Evolutionary conservation across 1,139 yeast genomes (phyloP), one percentile per base, ranked within the genome.

Genomic region (Keqinozyma sinolaborantium): DNA sequence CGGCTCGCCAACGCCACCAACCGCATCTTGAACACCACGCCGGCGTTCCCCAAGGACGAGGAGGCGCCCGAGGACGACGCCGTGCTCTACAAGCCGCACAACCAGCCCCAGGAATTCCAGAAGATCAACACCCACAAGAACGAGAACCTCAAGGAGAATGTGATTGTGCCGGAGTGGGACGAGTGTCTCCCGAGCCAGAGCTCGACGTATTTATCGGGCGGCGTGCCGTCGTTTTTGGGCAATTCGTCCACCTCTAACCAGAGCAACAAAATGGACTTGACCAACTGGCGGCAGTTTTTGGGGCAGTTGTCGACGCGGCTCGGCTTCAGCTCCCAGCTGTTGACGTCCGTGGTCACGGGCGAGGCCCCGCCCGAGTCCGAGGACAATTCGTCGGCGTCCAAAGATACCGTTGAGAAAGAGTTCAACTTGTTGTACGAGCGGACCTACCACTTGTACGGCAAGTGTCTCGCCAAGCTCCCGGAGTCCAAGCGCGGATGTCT

Each of bases 101-200:
- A 62, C 34, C 59, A 64, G 31, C 52, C 73, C 3, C 50, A 57
- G 14, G 70, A 68, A 37, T 68, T 69, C 48, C 58, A 53, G 34
- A 59, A 66, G 41, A 67, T 69, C 36, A 66, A 69, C 41, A 68
- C 73, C 7, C 74, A 66, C 41, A 66, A 64, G 39, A 68, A 68
- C 42, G 73, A 68, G 40, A 64, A 68, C 45, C 47, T 68, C 30
- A 46, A 45, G 26, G 72, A 65, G 32, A 69, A 68, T 41, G 45
- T 60, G 11, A 64, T 69, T 28, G 74, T 69, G 3, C 75, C 75
- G 4, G 56, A 57, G 31, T 69, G 75, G 75, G 50, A 56, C 19
- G 47, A 43, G 29, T 68, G 74, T 37, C 49, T 69, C 15, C 70
- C 70, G 0, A 39, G 36, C 8, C 69, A 59, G 31, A 43, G 34